Evolutionary conservation across 2,329 filamentous ascomycete species (phyloP), one percentile per base, ranked within the genome.

Genomic region (Beauveria brongniartii): DNA sequence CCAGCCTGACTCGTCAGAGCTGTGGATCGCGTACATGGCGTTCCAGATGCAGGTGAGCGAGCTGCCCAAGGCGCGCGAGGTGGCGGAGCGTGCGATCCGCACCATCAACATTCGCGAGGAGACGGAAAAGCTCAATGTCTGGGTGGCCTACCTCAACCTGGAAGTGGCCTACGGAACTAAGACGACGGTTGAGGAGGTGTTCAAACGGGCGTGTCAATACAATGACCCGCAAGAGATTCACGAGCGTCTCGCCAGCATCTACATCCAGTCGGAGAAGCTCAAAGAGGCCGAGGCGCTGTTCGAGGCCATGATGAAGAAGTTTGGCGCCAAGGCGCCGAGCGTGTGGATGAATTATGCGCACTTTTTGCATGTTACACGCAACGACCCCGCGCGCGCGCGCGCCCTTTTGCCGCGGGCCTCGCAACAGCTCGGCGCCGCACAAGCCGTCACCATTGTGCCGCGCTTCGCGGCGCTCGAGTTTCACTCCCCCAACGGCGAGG

Each of bases 11-110:
- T 93, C 90, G n/a, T 95, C 93, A 0, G 81, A 88, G 64, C 82
- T 97, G 30, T 99, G 94, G 94, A 90, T 97, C 59, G 85, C 91
- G 66, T 99, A 99, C 77, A 97, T 99, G 91, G 92, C 92, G n/a
- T 96, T 96, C 82, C 91, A 97, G 75, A 87, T 97, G 73, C 89
- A 96, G 71, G 84, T 96, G 57, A 91, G 91, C 70, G 94, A 99
- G 75, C 81, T 95, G 22, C 85, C 88, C 63, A 94, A 92, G 74
- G 92, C 94, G 14, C 86, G 93, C 54, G 89, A 93, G 65, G 88
- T 97, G 62, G 92, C 91, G 2, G 90, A 97, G 75, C 89, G 94
- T 63, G 94, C 94, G 20, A 83, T 97, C 65, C 87, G 88, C 70
- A 95, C 89, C 18, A 97, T 99, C 77, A 90, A 91, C 73, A 91